Evolutionary conservation across 2,329 filamentous ascomycete genomes (phyloP), one percentile per base, ranked within the genome.

Genomic region (Aspergillus pseudoglaucus): DNA sequence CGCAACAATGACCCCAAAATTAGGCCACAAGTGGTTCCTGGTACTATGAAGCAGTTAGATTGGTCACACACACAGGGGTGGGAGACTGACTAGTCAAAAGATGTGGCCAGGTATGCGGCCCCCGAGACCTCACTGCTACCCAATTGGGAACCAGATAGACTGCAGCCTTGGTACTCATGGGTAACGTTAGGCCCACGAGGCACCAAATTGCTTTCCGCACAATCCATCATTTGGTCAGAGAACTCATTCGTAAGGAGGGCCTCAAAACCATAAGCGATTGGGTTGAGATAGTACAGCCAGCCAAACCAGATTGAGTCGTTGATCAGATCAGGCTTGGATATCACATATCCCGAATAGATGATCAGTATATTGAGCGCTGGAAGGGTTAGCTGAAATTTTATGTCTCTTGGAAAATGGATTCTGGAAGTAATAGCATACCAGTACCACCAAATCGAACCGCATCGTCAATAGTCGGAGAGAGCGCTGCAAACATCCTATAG

Each of bases 1-100:
- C 0, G 84, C 87, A 55, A 90, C 82, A 1, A 93, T 68, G 3
- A 90, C 83, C 25, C 85, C 87, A 59, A 87, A 89, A 62, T 91
- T 90, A 3, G 87, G 81, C 74, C 83, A 85, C 0, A 85, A 65
- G 57, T 85, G 74, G 23, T 67, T 69, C 15, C 80, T 70, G 0
- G 75, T 74, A 57, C 83, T 84, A 40, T 76, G 69, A 63, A 79
- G n/a, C n/a, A 85, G 6, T 74, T 74, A 0, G 73, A 71, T 8
- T 69, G n/a, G n/a, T n/a, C n/a, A n/a, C n/a, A n/a, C n/a, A n/a
- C n/a, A n/a, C n/a, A n/a, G n/a, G n/a, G n/a, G n/a, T n/a, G n/a
- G n/a, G n/a, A n/a, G n/a, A n/a, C n/a, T n/a, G n/a, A n/a, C n/a
- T n/a, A n/a, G n/a, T n/a, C n/a, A n/a, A n/a, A n/a, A n/a, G n/a